These are phyloP conservation scores for Tetrapisispora phaffii DNA, from an alignment of 805 yeast genomes.

Conservation along the genomic window DNA sequence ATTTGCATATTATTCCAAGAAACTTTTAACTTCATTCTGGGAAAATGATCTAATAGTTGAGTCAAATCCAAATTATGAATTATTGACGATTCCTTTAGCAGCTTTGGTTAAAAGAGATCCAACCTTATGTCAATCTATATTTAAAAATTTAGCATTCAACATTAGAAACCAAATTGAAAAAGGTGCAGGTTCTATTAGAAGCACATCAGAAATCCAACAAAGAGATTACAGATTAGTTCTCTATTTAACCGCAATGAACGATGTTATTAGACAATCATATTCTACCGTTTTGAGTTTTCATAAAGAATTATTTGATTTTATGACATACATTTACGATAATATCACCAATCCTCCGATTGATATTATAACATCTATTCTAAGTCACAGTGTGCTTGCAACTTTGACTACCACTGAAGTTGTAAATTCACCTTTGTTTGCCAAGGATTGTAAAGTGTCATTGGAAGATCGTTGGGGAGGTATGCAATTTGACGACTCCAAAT, in stretches of 20 bases:
- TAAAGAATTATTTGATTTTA: slow-evolving; percentile 35
- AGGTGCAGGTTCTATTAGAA: slow-evolving; percentile 70
- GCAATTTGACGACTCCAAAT: slow-evolving; percentile 47
- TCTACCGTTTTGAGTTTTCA: slow-evolving; percentile 35
- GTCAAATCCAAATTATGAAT: slow-evolving; percentile 49
- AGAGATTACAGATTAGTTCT: slow-evolving; percentile 68
- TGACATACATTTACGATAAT: slow-evolving; percentile 20
- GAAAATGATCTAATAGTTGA: slow-evolving; percentile 43
- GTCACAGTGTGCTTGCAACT: slow-evolving; percentile 58
- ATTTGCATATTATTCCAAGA: slow-evolving; percentile 36
- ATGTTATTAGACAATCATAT: slow-evolving; percentile 58
- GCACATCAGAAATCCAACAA: slow-evolving; percentile 52
- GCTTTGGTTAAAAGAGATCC: slow-evolving; percentile 52
- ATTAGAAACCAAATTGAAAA: slow-evolving; percentile 58
- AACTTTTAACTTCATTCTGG: slow-evolving; percentile 33
- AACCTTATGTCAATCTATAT: slow-evolving; percentile 15
- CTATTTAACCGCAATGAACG: slow-evolving; percentile 57
- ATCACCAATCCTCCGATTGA: slow-evolving; percentile 43
- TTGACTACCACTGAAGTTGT: slow-evolving; percentile 48
- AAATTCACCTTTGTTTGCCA: slow-evolving; percentile 46
- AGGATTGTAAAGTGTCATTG: slow-evolving; percentile 29
- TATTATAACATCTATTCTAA: slow-evolving; percentile 46
- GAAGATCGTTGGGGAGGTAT: slow-evolving; percentile 66
- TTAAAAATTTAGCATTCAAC: slow-evolving; percentile 27
- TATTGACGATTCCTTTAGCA: slow-evolving; percentile 63